Percentiles rank a stretch among this genome's conserved stretches.
phyloP scores from a whole-genome alignment of 768 basidiomycete species.

The Lactifluus volemus region DNA sequence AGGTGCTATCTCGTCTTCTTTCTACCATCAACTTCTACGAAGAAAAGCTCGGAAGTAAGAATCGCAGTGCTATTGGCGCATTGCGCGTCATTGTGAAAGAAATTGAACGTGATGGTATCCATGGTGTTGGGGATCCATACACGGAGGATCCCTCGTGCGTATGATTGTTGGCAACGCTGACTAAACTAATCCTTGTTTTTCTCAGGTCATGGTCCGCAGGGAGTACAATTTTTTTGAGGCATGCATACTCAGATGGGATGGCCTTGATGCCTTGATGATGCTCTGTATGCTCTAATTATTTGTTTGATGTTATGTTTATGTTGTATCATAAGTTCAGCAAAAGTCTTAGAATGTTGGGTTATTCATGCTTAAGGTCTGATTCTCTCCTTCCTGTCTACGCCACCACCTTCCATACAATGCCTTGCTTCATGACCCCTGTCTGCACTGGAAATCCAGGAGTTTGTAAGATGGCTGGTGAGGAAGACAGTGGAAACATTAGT shows the following conservation, averaged over 20 bases:
- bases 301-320: neutral
- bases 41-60: conserved; percentile 37
- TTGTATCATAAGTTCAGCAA: too few species aligned
- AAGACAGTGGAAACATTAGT: too few species aligned
- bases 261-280: conserved; percentile 18
- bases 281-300: neutral
- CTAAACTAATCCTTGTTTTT: neutral
- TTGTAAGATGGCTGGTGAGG: too few species aligned
- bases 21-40: conserved; percentile 45
- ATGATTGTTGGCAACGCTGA: neutral
- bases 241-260: conserved; percentile 18
- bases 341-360: too few species aligned
- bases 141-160: conserved; percentile 43
- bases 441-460: too few species aligned
- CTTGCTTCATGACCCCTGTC: too few species aligned
- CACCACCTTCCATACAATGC: too few species aligned
- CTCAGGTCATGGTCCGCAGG: conserved; percentile 15
- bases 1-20: conserved; percentile 36
- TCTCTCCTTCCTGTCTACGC: too few species aligned
- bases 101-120: conserved; percentile 54
- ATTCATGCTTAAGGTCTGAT: too few species aligned
- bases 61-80: conserved; percentile 44
- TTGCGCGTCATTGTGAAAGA: conserved; percentile 50
- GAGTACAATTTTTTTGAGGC: conserved; percentile 9
- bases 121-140: conserved; percentile 28